phyloP scores from a whole-genome alignment of 2,329 filamentous ascomycete genomes.

The Thielaviopsis populi region DNA sequence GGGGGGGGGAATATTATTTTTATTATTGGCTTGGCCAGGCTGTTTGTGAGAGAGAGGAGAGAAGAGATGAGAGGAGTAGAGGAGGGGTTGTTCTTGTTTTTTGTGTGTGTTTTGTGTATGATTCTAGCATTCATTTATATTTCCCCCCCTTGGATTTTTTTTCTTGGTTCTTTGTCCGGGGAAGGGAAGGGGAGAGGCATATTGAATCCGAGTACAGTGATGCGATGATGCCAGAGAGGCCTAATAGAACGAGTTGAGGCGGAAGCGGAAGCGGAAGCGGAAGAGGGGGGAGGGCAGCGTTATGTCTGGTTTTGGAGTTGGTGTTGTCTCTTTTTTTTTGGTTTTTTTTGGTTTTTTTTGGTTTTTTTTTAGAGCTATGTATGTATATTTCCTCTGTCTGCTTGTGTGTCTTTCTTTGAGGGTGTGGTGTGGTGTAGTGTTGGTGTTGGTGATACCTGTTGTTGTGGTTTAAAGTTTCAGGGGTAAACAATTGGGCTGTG shows the following conservation, averaged over 20 bases:
- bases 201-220: not conserved
- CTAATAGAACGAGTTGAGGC: not conserved
- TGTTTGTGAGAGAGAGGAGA: not conserved
- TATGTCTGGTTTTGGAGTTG: too few species aligned
- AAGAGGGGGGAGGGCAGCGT: not conserved
- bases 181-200: not conserved
- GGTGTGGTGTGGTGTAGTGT: too few species aligned
- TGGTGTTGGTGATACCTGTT: too few species aligned
- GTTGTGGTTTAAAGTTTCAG: too few species aligned
- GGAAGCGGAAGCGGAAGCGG: not conserved
- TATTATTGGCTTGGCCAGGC: not conserved
- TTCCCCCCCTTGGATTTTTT: not conserved
- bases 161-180: too few species aligned
- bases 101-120: not conserved
- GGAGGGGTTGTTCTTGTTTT: not conserved
- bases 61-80: not conserved
- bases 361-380: too few species aligned
- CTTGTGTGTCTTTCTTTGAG: too few species aligned
- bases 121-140: constrained; percentile 6
- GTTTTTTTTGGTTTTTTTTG: too few species aligned
- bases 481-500: not conserved
- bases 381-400: too few species aligned
- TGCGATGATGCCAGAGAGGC: not conserved
- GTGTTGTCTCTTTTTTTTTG: too few species aligned
- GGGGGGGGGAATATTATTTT: not conserved